Base-by-base conservation (phyloP, 2,329 filamentous ascomycete genomes). In the Cytospora leucostoma region DNA sequence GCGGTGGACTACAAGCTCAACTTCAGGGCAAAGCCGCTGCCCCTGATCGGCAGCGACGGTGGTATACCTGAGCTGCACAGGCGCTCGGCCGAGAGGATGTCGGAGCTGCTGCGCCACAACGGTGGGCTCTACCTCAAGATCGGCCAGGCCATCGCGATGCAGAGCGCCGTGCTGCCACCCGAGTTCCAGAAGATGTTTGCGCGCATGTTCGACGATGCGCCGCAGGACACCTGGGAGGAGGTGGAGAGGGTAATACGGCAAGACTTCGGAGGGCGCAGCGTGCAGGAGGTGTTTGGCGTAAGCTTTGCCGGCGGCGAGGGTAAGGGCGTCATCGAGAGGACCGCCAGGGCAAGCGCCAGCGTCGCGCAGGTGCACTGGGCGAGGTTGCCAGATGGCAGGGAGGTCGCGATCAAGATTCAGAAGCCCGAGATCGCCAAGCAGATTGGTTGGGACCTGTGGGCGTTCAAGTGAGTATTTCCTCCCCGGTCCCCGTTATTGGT, bases 321-420 rank as follows among this genome's bases (percentile, higher is more conserved):
- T 79, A 74, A 86, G 81, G 81, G 90, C 70, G 61, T 88, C 67
- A 84, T 88, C 80, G 85, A 88, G 75, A 77, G 81, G 49, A 80
- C 77, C 62, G 85, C 85, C 8, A 74, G 89, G 65, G 90, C 90
- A 0, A 94, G 90, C 72, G 95, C 95, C 2, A 96, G 92, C 74
- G 94, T 99, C 10, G 95, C 95, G 1, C 95, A 98, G 77, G 95
- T 99, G 2, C 95, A 98, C 74, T 97, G 94, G 93, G 95, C 95
- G 8, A 82, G 89, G 65, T 76, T 98, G 62, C 78, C 86, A 3
- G 94, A 98, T 77, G 95, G 95, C 0, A 83, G 92, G 55, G 93
- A 97, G 79, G 91, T 98, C 27, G 95, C 95, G 2, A 85, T 99
- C 73, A 99, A 99, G 80, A 88, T 99, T 5, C 95, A 99, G 80